These are phyloP conservation scores for Termitomyces sp. DNA, from an alignment of 768 basidiomycete species.

Conservation along the genomic window DNA sequence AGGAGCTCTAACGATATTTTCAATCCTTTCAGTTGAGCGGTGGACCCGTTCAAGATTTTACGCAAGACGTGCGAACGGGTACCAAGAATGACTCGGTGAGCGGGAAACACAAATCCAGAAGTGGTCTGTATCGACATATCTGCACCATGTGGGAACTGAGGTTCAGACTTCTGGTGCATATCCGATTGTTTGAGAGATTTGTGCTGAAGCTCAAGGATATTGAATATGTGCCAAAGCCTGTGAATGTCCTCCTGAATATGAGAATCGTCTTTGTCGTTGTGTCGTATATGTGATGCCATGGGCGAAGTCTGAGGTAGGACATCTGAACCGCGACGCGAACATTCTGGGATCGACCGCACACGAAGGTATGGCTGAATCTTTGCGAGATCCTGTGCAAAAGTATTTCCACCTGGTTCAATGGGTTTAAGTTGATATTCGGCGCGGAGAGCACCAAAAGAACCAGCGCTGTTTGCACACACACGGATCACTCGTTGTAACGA, in stretches of 20 bases:
- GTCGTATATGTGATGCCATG: neutral
- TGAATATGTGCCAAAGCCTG: slow-evolving; percentile 27
- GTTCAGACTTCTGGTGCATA: slow-evolving; percentile 5
- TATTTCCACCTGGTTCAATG: slow-evolving; percentile 51
- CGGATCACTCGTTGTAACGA: slow-evolving; percentile 80
- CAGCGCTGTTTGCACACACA: slow-evolving; percentile 83
- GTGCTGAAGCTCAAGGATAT: slow-evolving; percentile 25
- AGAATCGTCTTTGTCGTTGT: slow-evolving; percentile 30
- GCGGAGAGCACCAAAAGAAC: slow-evolving; percentile 82
- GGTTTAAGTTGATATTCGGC: slow-evolving; percentile 60
- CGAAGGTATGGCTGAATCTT: slow-evolving; percentile 58
- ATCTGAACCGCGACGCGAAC: neutral
- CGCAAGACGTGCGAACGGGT: slow-evolving; percentile 49
- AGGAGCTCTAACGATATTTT: slow-evolving; percentile 26
- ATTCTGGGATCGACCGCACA: slow-evolving; percentile 13
- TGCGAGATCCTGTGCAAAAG: slow-evolving; percentile 62
- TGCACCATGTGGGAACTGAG: slow-evolving; percentile 44
- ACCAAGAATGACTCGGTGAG: slow-evolving; percentile 62
- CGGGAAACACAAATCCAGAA: slow-evolving; percentile 45
- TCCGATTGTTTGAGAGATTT: slow-evolving; percentile 16
- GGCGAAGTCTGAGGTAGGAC: neutral
- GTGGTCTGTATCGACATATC: slow-evolving; percentile 52
- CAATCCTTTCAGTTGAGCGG: slow-evolving; percentile 21
- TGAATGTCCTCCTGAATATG: slow-evolving; percentile 32
- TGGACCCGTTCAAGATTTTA: slow-evolving; percentile 32